Evolutionary conservation across 768 basidiomycete genomes (phyloP), one percentile per base, ranked within the genome.

Genomic region (Tremella yokohamensis): DNA sequence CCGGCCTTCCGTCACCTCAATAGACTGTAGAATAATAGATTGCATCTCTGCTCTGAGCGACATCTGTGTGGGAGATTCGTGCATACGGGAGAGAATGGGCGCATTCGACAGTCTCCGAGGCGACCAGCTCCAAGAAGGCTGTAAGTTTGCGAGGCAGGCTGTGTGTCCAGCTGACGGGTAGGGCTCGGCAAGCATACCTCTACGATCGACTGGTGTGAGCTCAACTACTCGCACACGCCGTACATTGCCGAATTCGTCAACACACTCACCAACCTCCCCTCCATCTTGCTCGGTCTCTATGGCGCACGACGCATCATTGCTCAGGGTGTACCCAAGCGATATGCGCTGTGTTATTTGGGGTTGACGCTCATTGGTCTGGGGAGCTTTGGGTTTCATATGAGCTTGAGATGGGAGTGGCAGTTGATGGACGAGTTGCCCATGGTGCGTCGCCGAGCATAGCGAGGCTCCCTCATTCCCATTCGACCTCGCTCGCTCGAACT

Each of bases 201-300:
- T 40, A 39, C 24, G 18, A 4, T 39, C 11, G 25, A 25, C 40
- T 64, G 68, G 73, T 76, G 75, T 55, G 75, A 90, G 84, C 79
- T 81, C 50, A 90, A 89, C 72, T 87, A 89, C 75, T 84, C 86
- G 70, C 87, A 87, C 76, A 84, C 85, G 2, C 82, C 82, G 15
- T 87, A 87, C 69, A 81, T 90, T 49, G 88, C 88, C 24, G 88
- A 90, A 72, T 82, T 86, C 73, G 82, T 84, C 51, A 90, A 89
- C 75, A 82, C 85, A 0, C 79, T 87, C 57, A 87, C 87, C 9
- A 90, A 88, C 67, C 60, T 87, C 18, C 82, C 85, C 57, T 81
- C 83, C 6, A 79, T 88, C 40, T 65, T 63, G 4, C 69, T 87
- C 8, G 81, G 86, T 0, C 37, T 84, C 0, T 81, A 81, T 56